phyloP scores from a whole-genome alignment of 2,329 filamentous ascomycete species.

The Neophaeococcomyces aloes region DNA sequence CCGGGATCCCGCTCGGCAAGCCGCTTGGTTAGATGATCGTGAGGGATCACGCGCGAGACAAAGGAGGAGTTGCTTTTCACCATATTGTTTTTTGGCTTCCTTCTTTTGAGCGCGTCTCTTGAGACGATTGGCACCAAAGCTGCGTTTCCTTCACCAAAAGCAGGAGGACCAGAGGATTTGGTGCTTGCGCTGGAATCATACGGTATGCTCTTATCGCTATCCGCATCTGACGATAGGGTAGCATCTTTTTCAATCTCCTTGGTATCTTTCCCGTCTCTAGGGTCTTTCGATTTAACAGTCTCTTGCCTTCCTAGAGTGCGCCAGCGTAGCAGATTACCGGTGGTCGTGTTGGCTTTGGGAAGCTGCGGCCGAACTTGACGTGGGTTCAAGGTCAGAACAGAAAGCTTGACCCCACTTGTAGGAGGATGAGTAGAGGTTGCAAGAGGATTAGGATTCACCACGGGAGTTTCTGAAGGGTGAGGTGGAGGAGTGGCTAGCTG shows the following conservation, averaged over 20 bases:
- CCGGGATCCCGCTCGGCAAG: constrained; percentile 67
- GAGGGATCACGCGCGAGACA: constrained; percentile 88
- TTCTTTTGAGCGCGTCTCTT: constrained; percentile 59
- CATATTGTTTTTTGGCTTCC: constrained; percentile 97
- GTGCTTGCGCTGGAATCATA: constrained; percentile 33
- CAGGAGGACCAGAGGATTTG: constrained; percentile 39
- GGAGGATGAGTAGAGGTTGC: constrained; percentile 77
- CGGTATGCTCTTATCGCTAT: constrained; percentile 43
- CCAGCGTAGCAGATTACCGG: constrained; percentile 30
- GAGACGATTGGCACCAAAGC: constrained; percentile 52
- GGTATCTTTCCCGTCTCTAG: constrained; percentile 40
- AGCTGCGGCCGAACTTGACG: constrained; percentile 36
- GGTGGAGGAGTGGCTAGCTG: constrained; percentile 88
- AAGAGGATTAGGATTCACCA: constrained; percentile 81
- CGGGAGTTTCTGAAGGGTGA: constrained; percentile 83
- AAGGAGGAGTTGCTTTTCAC: constrained; percentile 98
- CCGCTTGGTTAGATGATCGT: constrained; percentile 69
- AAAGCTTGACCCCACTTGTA: constrained; percentile 72
- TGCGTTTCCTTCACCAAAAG: constrained; percentile 79
- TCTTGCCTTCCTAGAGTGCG: constrained; percentile 18
- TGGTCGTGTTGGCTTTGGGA: constrained; percentile 45
- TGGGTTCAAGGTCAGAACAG: constrained; percentile 62
- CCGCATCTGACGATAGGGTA: constrained; percentile 50
- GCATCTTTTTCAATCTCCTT: constrained; percentile 53
- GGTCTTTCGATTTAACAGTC: constrained; percentile 17